A percentile compares a stretch with the other conserved stretches of the same genome.
These are phyloP conservation scores for Ascochyta fabae DNA, from an alignment of 2,329 filamentous ascomycete genomes.

Conservation along the genomic window DNA sequence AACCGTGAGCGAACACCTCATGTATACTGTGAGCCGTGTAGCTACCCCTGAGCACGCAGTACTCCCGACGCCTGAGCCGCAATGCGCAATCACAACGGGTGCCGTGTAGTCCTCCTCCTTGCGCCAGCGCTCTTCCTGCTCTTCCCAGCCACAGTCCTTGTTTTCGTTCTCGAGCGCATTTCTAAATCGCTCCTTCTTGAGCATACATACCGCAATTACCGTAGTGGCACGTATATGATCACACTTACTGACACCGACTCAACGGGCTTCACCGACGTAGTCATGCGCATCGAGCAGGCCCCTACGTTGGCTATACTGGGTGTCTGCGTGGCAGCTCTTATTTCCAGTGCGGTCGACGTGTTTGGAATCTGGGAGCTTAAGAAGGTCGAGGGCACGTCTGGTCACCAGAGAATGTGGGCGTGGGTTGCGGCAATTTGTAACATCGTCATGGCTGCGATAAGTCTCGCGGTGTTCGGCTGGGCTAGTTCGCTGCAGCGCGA, in stretches of 20 bases:
- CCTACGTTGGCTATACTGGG: constrained; percentile 29
- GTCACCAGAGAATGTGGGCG: constrained; percentile 33
- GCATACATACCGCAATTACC: constrained; percentile 19
- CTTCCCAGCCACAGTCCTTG: constrained; percentile 29
- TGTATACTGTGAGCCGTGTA: not conserved
- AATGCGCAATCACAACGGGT: constrained; percentile 32
- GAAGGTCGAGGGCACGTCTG: constrained; percentile 31
- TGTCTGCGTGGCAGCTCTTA: constrained; percentile 22
- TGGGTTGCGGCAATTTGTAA: constrained; percentile 33
- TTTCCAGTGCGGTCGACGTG: constrained; percentile 25
- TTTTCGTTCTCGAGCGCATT: constrained; percentile 37
- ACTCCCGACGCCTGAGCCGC: not conserved
- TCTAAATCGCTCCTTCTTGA: constrained; percentile 24
- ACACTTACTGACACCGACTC: constrained; percentile 1
- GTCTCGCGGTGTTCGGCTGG: constrained; percentile 31
- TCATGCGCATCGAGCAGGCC: constrained; percentile 19
- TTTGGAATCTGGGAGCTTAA: constrained; percentile 41
- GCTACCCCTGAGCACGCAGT: not conserved
- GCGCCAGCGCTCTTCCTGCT: constrained; percentile 32
- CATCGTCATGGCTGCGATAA: constrained; percentile 20
- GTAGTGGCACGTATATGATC: constrained; percentile 21
- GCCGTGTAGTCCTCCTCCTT: constrained; percentile 31
- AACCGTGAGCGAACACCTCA: not conserved
- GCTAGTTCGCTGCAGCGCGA: constrained; percentile 26
- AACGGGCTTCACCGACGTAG: constrained; percentile 15